Evolutionary conservation across 805 yeast genomes (phyloP), one percentile per base, ranked within the genome.

Genomic region (Candida pseudofarinosa): DNA sequence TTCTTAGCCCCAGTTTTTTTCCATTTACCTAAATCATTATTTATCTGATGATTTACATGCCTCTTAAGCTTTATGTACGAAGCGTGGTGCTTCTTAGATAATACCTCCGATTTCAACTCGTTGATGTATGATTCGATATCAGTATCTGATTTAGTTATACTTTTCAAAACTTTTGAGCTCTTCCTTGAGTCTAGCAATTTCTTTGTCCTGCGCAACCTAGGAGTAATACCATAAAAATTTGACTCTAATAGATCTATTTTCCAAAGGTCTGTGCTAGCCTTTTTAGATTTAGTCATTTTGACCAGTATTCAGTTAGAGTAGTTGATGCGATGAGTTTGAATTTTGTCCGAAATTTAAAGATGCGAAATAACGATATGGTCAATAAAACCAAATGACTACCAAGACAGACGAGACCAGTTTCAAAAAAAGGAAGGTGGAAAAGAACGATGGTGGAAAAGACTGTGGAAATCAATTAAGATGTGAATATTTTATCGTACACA

Each of bases 221-320:
- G 76, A 15, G 60, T 53, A 19, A 63, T 51, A 4, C 63, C 54
- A 23, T 69, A 55, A 59, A 66, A 78, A 52, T 74, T 73, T 32
- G 69, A 66, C 50, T 81, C 85, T 31, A 81, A 59, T 19, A 80
- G 56, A 52, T 81, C 87, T 36, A 81, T 60, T 50, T 73, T 74
- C 79, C 82, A 78, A 42, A 45, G 13, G 34, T 13, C 37, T 17
- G 15, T 43, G 33, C 37, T 39, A 10, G 28, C 28, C 28, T 23
- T 23, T 10, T 23, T 23, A 23, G 28, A 7, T 23, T 23, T 23
- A 7, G 28, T 33, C 12, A 10, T 33, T 12, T 14, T 10, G 12
- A 33, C 19, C 16, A 30, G 13, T 41, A 35, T 26, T 37, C 17
- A 33, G 35, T 35, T 36, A 34, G 18, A 15, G 23, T 10, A 37